Base-by-base conservation (phyloP, 257 asterid species). In the Forsythia suspensa region DNA sequence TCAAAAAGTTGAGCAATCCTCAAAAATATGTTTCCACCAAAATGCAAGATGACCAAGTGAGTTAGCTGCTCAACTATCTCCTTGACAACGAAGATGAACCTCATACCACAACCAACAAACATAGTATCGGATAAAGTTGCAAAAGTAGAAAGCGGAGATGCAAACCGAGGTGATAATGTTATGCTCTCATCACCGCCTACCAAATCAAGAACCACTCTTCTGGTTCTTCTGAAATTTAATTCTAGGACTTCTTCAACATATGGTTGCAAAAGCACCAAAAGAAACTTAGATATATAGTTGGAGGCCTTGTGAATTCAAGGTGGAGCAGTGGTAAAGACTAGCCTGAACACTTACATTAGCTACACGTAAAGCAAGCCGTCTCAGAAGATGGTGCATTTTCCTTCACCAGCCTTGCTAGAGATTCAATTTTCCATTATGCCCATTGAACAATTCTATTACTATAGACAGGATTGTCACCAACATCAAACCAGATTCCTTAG, bases 301-400 rank as follows among this genome's bases (percentile, higher is more conserved):
- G 75, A 96, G 90, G 70, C 92, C 99, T 82, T 91, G 99, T 13
- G 84, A 75, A 85, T 96, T 97, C 90, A 94, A 88, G 41, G 94
- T 90, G 8, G 91, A 85, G 88, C 97, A 90, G 90, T 93, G 99
- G 83, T 94, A 92, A 80, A 96, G 94, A 83, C 97, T 96, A 69
- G 99, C 97, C 87, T 96, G 99, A 87, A 90, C 97, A 85, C 96
- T 94, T 8, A 94, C 96, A 16, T 98, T 90, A 21, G 97, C 97
- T 29, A 98, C 97, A 75, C 87, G 95, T 84, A 96, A 80, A 79
- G 97, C 99, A 86, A 73, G 97, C 89, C 8, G 89, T 89, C 86
- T 96, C 98, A 61, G 98, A 91, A 78, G 90, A 85, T 2, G 97
- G 99, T 3, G 99, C 98, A 76, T 91, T 89, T 79, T 94, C 97